These are phyloP conservation scores for Nelumbo lutea DNA, from an alignment of 164 flowering plant species.

Conservation along the genomic window DNA sequence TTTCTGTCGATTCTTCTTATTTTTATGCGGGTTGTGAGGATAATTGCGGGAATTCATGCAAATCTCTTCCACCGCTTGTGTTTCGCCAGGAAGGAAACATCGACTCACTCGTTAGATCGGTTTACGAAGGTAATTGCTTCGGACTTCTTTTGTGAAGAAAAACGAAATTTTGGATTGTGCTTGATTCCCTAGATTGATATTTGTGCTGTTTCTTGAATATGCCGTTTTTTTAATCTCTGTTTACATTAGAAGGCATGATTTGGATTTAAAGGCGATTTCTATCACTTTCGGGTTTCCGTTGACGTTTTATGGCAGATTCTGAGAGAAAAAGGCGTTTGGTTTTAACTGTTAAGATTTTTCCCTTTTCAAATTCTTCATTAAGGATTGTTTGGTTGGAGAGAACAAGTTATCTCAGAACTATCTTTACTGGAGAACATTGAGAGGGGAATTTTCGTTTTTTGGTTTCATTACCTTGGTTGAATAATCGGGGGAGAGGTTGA, in stretches of 20 bases:
- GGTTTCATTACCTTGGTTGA: no score
- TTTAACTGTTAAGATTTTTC: no score
- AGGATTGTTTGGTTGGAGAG: no score
- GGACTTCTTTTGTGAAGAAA: background rate
- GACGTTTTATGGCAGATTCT: background rate
- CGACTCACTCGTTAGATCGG: conserved; percentile 86
- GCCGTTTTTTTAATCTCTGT: background rate
- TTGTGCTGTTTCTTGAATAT: background rate
- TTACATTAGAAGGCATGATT: no score
- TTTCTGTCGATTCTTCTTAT: conserved; percentile 59
- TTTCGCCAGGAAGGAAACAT: conserved; percentile 93
- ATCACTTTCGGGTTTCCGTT: no score
- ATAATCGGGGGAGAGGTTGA: no score
- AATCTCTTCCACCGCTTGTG: conserved; percentile 47
- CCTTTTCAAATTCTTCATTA: no score
- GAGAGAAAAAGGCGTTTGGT: no score
- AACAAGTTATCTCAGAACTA: no score
- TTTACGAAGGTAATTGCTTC: conserved; percentile 49
- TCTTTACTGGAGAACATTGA: no score
- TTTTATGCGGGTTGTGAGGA: conserved; percentile 2
- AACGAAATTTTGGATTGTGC: background rate
- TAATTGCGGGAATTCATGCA: background rate
- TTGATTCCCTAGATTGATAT: background rate
- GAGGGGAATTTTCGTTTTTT: no score
- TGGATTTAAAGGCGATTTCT: no score